Evolutionary conservation across 805 yeast genomes (phyloP).

Genomic region (Saccharomycopsis lassenensis): DNA sequence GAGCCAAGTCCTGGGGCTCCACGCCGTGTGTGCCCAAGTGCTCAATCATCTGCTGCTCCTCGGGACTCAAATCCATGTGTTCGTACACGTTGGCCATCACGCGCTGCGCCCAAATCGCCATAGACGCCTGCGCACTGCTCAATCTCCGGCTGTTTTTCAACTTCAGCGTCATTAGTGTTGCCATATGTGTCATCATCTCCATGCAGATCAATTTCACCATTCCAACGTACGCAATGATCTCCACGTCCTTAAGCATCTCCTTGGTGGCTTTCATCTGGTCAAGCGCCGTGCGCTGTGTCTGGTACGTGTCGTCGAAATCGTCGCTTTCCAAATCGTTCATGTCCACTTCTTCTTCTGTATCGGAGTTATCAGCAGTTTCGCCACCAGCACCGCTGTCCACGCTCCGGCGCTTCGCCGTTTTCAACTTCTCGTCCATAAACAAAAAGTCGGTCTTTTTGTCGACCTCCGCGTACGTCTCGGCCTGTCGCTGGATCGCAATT

Average conservation of each 20-base stretch:
- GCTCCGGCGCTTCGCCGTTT: not conserved
- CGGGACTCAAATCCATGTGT: slow-evolving; percentile 68
- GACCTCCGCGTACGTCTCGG: slow-evolving; percentile 49
- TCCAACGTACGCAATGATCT: slow-evolving; percentile 87
- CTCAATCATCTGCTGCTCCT: slow-evolving; percentile 81
- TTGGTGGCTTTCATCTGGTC: slow-evolving; percentile 72
- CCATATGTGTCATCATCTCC: slow-evolving; percentile 74
- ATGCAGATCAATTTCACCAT: slow-evolving; percentile 64
- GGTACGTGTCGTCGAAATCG: slow-evolving; percentile 27
- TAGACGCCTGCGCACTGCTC: slow-evolving; percentile 60
- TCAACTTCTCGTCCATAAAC: slow-evolving; percentile 30
- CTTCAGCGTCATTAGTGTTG: slow-evolving; percentile 34
- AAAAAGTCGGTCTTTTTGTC: slow-evolving; percentile 48
- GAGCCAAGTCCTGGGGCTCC: slow-evolving; percentile 57
- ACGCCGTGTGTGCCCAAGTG: slow-evolving; percentile 77
- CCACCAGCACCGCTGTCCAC: no score
- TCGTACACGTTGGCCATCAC: slow-evolving; percentile 62
- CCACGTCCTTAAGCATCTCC: slow-evolving; percentile 68
- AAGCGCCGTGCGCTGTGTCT: slow-evolving; percentile 32
- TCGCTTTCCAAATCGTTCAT: slow-evolving; percentile 28
- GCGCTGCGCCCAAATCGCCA: slow-evolving; percentile 75
- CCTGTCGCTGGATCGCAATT: slow-evolving; percentile 79
- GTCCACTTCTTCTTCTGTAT: slow-evolving; percentile 22
- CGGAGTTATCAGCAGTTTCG: slow-evolving; percentile 23
- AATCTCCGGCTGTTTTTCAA: slow-evolving; percentile 45